Percentiles rank a stretch among this genome's conserved stretches.
Conservation (phyloP, 306 rosid genomes). For the Fragaria nilgerrensis region DNA sequence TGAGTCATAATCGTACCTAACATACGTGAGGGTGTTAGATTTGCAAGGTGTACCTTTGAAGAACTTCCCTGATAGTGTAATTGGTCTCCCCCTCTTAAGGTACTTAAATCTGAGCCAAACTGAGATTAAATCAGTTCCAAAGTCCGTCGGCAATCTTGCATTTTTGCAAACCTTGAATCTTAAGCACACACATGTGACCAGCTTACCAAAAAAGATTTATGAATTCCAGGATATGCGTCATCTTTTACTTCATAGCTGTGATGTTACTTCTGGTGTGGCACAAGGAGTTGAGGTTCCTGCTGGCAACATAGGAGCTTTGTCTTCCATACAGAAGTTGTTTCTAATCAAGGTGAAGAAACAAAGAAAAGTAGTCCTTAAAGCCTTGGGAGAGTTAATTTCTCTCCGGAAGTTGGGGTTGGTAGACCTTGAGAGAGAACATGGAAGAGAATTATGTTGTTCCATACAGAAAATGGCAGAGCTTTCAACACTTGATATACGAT, state of each 20-base stretch:
- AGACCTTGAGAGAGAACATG: neutral
- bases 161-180: slow-evolving; percentile 20
- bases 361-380: neutral
- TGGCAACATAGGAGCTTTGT: slow-evolving; percentile 12
- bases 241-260: slow-evolving; percentile 7
- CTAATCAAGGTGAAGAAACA: slow-evolving; percentile 1
- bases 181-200: slow-evolving; percentile 7
- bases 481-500: neutral
- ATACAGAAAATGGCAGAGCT: neutral
- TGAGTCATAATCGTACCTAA: too few relatives aligned
- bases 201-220: neutral
- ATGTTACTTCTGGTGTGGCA: neutral
- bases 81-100: slow-evolving; percentile 2
- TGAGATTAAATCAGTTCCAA: neutral
- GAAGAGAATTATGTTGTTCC: neutral
- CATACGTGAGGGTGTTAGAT: neutral
- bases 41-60: neutral
- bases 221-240: slow-evolving; percentile 6
- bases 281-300: slow-evolving; percentile 1
- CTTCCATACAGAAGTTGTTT: slow-evolving; percentile 5
- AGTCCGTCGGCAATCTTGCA: neutral
- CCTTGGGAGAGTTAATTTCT: neutral
- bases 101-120: slow-evolving; percentile 6
- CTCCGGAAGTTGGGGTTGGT: slow-evolving; percentile 9
- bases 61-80: neutral